Percentiles rank a stretch among this genome's conserved stretches.
Conservation (phyloP, 371 early-diverging fungal genomes). For the Umbelopsis sp. region DNA sequence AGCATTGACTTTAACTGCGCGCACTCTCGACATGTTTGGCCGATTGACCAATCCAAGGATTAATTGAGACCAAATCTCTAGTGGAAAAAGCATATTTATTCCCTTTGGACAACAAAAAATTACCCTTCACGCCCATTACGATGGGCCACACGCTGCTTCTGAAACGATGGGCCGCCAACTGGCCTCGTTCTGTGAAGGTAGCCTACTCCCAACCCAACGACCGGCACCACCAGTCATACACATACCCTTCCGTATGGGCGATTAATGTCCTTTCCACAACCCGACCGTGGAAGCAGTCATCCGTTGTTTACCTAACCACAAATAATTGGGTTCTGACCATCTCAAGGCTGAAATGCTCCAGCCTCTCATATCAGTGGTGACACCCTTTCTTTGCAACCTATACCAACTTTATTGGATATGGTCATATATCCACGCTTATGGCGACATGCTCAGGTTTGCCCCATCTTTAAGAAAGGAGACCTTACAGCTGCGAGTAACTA, state of each 20-base stretch:
- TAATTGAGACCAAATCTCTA: no score
- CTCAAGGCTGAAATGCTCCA: slow-evolving; percentile 33
- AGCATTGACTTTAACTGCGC: no score
- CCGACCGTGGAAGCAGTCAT: neutral
- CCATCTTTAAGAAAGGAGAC: slow-evolving; percentile 20
- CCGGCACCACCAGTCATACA: neutral
- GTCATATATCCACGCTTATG: slow-evolving; percentile 23
- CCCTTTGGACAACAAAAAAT: no score
- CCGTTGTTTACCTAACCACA: neutral
- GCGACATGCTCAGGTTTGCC: slow-evolving; percentile 31
- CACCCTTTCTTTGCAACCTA: slow-evolving; percentile 11
- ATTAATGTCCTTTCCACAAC: neutral
- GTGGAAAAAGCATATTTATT: no score
- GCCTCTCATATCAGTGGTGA: slow-evolving; percentile 12
- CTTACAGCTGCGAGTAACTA: no score
- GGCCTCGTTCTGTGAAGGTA: no score
- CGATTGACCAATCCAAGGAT: no score
- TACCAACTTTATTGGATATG: slow-evolving; percentile 33
- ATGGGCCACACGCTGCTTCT: no score
- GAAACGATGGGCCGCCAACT: no score
- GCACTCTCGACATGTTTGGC: no score
- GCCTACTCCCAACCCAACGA: no score
- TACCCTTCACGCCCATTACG: no score
- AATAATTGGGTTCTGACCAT: slow-evolving; percentile 33
- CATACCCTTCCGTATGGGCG: neutral